phyloP scores from a whole-genome alignment of 2,329 filamentous ascomycete genomes.

The Calonectria honghensis region DNA sequence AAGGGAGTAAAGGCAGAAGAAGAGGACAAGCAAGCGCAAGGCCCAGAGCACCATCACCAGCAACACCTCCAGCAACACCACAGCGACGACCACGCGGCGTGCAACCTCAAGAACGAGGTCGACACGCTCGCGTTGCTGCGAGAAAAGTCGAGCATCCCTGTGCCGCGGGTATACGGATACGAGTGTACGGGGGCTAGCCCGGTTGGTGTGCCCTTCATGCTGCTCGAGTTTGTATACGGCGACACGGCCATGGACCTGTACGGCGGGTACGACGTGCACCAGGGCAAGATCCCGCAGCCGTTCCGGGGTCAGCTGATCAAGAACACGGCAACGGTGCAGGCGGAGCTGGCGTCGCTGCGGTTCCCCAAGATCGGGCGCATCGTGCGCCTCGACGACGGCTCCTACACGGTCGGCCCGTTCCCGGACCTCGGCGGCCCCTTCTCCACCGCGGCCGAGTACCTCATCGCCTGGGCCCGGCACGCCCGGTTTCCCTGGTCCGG shows the following conservation, averaged over 20 bases:
- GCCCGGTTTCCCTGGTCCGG: constrained; percentile 12
- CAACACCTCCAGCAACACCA: not conserved
- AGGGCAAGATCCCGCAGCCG: constrained; percentile 44
- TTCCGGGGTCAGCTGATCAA: constrained; percentile 13
- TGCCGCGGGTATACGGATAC: constrained; percentile 55
- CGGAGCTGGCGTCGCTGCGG: constrained; percentile 15
- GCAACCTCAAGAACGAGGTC: constrained; percentile 18
- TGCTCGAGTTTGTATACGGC: constrained; percentile 57
- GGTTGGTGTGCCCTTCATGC: constrained; percentile 54
- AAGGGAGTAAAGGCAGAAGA: not conserved
- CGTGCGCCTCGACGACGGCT: constrained; percentile 11
- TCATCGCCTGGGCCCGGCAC: constrained; percentile 2
- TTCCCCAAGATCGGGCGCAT: constrained; percentile 18
- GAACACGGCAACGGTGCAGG: constrained; percentile 10
- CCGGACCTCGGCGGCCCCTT: constrained; percentile 23
- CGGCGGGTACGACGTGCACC: constrained; percentile 49
- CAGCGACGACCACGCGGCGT: not conserved
- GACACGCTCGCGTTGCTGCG: constrained; percentile 12
- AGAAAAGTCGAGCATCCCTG: constrained; percentile 35
- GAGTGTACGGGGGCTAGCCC: constrained; percentile 46
- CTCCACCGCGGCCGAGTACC: constrained; percentile 20
- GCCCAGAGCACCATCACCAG: not conserved
- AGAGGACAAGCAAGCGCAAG: not conserved
- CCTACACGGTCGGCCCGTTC: constrained; percentile 18
- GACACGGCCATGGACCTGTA: constrained; percentile 52